phyloP scores from a whole-genome alignment of 352 stramenopile species.

The Phytophthora europaea region DNA sequence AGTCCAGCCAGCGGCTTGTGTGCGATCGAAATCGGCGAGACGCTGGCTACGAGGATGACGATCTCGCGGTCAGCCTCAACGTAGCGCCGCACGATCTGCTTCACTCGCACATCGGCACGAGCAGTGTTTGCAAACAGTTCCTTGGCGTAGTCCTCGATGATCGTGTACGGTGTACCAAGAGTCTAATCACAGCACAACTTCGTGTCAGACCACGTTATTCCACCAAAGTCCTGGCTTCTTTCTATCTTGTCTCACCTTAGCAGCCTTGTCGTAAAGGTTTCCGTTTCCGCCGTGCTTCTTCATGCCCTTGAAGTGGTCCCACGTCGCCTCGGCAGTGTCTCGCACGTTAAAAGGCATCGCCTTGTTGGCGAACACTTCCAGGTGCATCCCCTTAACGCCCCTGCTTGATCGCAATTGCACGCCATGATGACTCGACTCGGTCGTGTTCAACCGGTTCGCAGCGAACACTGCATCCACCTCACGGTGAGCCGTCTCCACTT shows the following conservation, averaged over 20 bases:
- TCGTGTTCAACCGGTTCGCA: constrained; percentile 42
- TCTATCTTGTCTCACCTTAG: constrained; percentile 20
- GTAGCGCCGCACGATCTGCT: constrained; percentile 63
- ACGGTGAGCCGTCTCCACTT: constrained; percentile 20
- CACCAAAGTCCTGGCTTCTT: neutral
- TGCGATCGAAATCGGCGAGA: constrained; percentile 60
- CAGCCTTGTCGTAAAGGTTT: constrained; percentile 43
- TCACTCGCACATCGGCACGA: constrained; percentile 46
- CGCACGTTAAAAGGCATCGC: constrained; percentile 46
- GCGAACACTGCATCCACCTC: constrained; percentile 40
- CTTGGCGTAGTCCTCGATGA: constrained; percentile 43
- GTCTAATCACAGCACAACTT: constrained; percentile 13
- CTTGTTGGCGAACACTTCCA: constrained; percentile 53
- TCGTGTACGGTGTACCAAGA: constrained; percentile 38
- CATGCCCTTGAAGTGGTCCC: constrained; percentile 52
- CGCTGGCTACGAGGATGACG: constrained; percentile 59
- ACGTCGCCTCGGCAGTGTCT: constrained; percentile 40
- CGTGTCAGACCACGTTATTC: neutral
- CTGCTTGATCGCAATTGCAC: constrained; percentile 36
- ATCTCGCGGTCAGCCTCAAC: constrained; percentile 59
- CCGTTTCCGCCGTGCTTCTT: constrained; percentile 47
- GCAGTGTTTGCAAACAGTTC: constrained; percentile 38
- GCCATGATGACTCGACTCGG: constrained; percentile 37
- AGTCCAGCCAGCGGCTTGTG: constrained; percentile 43
- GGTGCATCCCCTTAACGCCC: constrained; percentile 23